These are phyloP conservation scores for Verbena officinalis DNA, from an alignment of 257 asterid species.

Conservation along the genomic window DNA sequence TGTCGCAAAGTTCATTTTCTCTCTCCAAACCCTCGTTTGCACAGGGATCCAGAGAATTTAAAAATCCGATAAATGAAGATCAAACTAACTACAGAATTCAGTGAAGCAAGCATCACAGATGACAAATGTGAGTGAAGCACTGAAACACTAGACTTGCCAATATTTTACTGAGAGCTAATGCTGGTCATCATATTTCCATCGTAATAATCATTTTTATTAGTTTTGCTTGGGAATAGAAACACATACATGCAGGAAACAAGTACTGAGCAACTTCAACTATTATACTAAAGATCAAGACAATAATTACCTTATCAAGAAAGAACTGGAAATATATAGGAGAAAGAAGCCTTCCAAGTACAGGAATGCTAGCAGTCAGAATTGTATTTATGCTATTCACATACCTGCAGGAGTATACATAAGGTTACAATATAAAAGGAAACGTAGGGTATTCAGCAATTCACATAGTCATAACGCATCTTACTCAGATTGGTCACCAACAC, in stretches of 20 bases:
- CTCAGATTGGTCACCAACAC: conserved; percentile 99
- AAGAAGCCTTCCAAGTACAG: conserved; percentile 94
- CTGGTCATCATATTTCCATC: conserved; percentile 21
- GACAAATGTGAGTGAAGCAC: background rate
- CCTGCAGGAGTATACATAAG: conserved; percentile 57
- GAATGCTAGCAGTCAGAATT: conserved; percentile 83
- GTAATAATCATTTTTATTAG: conserved; percentile 2
- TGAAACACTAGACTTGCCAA: conserved; percentile 18
- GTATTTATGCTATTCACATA: conserved; percentile 89
- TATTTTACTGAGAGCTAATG: conserved; percentile 6
- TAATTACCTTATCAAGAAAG: conserved; percentile 81
- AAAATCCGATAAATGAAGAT: conserved; percentile 5
- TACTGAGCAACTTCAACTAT: conserved; percentile 15
- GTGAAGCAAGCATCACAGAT: background rate
- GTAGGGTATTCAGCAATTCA: conserved; percentile 15
- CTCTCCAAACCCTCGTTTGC: conserved; percentile 1
- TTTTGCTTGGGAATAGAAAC: background rate
- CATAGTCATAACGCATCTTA: conserved; percentile 43
- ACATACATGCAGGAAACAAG: conserved; percentile 5
- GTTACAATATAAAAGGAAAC: conserved; percentile 24
- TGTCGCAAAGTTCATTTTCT: background rate
- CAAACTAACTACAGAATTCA: background rate
- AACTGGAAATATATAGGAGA: conserved; percentile 92
- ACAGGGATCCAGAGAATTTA: background rate
- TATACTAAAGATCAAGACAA: conserved; percentile 5